Base-by-base conservation (phyloP, 495 filamentous ascomycete species). In the Talaromyces proteolyticus region DNA sequence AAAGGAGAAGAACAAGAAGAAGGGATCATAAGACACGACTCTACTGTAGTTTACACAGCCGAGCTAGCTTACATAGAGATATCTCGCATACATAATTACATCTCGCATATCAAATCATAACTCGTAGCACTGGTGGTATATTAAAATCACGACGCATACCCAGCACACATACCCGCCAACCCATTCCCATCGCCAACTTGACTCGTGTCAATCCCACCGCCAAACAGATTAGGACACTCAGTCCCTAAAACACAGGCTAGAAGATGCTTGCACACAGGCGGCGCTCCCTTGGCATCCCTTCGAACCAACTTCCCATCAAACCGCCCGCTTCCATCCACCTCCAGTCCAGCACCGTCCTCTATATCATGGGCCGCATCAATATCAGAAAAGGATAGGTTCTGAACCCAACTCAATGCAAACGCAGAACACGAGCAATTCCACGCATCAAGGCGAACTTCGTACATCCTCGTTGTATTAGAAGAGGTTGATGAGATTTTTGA, bases 361-460 rank as follows among this genome's bases (percentile, higher is more conserved):
- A 42, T 50, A 18, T 52, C 48, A 16, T 25, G 39, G 10, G 50
- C 24, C 29, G 49, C 26, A 42, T 52, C 49, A 10, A 50, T n/a
- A n/a, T n/a, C 51, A 19, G 52, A 22, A 6, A 54, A 39, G 19
- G 49, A 39, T 44, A 53, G 43, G 42, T 67, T 57, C 19, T 78
- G 79, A 52, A 88, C 88, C 36, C 80, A 77, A 24, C 80, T 69
- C 51, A 92, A 85, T 0, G 85, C 76, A 60, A 95, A 96, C 3
- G 82, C 82, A 1, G 88, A 84, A 72, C 91, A 96, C 8, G 80
- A 86, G 62, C 91, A 96, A 60, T 88, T 89, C 91, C 91, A 96
- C n/a, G 88, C 84, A 2, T 58, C 50, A 6, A 87, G 69, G 6
- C 81, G 77, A 20, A 95, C 87, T 56, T 86, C 76, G 66, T 95